Evolutionary conservation across 1,284 basidiomycete genomes (phyloP).

Genomic region (Rhizopogon parksii): DNA sequence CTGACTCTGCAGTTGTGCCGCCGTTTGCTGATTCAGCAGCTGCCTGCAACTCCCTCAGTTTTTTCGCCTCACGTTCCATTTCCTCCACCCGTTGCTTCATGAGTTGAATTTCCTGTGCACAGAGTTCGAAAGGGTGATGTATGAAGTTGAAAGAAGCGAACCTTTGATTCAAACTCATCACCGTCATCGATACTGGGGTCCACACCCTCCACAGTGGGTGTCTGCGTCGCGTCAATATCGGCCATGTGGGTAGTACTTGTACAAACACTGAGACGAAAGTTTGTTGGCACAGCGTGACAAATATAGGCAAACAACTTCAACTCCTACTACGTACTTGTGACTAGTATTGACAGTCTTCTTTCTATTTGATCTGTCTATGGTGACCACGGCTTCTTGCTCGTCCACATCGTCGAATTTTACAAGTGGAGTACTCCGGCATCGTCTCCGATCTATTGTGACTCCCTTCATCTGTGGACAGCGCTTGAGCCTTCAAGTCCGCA

Average conservation of each 20-base stretch:
- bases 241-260: constrained; percentile 23
- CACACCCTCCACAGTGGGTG: constrained; percentile 20
- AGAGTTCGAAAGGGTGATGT: constrained; percentile 3
- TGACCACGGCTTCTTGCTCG: too few relatives aligned
- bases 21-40: constrained; percentile 64
- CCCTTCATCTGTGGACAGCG: too few relatives aligned
- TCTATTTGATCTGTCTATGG: not conserved
- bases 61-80: constrained; percentile 89
- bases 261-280: constrained; percentile 17
- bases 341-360: too few relatives aligned
- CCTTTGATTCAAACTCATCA: constrained; percentile 56
- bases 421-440: too few relatives aligned
- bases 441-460: too few relatives aligned
- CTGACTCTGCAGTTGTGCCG: constrained; percentile 35
- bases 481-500: not conserved
- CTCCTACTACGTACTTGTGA: too few relatives aligned
- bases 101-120: constrained; percentile 61
- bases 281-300: constrained; percentile 17
- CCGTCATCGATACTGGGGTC: constrained; percentile 45
- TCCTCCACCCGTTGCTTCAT: constrained; percentile 93
- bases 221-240: constrained; percentile 32
- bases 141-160: constrained; percentile 16
- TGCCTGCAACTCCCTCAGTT: constrained; percentile 85
- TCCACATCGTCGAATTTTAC: too few relatives aligned
- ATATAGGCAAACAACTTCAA: constrained; percentile 22